A percentile compares a stretch with the other conserved stretches of the same genome.
phyloP scores from a whole-genome alignment of 139 green algal species.

The Chlamydomonas schloesseri region DNA sequence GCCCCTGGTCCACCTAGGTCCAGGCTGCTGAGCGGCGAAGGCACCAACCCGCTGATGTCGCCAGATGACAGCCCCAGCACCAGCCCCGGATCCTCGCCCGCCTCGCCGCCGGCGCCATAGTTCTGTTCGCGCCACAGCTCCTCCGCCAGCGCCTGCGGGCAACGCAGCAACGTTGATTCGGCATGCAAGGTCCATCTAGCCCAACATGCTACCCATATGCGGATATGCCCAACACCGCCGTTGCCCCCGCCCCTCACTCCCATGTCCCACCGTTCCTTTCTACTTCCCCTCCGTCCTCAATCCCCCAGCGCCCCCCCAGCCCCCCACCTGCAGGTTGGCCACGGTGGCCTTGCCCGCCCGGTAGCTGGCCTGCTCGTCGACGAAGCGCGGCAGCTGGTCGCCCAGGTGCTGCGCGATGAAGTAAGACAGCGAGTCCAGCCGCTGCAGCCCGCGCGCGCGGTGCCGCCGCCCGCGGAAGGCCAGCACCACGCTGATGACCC shows the following conservation, averaged over 20 bases:
- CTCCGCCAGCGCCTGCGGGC: neutral
- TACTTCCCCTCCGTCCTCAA: too few relatives aligned
- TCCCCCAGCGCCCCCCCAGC: neutral
- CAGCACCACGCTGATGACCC: conserved; percentile 28
- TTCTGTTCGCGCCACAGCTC: conserved; percentile 13
- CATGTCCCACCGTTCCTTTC: too few relatives aligned
- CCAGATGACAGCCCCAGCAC: too few relatives aligned
- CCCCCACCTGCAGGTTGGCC: conserved; percentile 3
- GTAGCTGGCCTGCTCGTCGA: conserved; percentile 29
- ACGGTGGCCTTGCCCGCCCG: neutral
- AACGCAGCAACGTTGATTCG: neutral
- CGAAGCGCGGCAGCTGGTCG: conserved; percentile 31
- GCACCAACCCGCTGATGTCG: too few relatives aligned
- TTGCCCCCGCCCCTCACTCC: too few relatives aligned
- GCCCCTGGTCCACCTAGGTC: too few relatives aligned
- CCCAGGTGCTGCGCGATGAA: conserved; percentile 38
- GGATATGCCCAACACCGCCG: too few relatives aligned
- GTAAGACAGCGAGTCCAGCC: conserved; percentile 49
- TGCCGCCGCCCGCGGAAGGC: conserved; percentile 42
- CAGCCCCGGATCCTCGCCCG: too few relatives aligned
- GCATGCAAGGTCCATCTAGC: too few relatives aligned
- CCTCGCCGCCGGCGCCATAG: neutral
- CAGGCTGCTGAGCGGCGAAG: too few relatives aligned
- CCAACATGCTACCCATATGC: too few relatives aligned
- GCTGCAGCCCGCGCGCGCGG: conserved; percentile 34